Percentiles rank a stretch among this genome's conserved stretches.
Evolutionary conservation across 768 basidiomycete species (phyloP).

Genomic region (Mycena rosella): DNA sequence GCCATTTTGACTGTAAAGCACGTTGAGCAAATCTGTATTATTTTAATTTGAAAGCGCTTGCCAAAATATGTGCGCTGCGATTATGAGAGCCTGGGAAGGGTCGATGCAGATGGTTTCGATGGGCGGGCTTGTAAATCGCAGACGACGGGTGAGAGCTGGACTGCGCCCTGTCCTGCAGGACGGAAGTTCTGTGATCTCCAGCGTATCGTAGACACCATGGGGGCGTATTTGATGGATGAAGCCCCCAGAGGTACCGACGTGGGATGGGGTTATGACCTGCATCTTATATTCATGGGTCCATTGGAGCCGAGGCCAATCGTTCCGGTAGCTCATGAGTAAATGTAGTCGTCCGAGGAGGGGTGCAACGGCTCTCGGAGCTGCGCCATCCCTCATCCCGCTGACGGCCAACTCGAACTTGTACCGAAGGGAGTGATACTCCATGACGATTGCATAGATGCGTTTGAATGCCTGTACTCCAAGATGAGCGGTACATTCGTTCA

Average conservation of each 20-base stretch:
- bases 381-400: conserved; percentile 65
- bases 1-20: conserved; percentile 50
- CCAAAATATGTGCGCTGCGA: conserved; percentile 58
- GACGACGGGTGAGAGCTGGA: conserved; percentile 58
- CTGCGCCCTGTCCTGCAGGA: conserved; percentile 60
- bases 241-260: conserved; percentile 57
- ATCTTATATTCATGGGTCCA: conserved; percentile 64
- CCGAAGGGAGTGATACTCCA: conserved; percentile 61
- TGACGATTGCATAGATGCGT: conserved; percentile 58
- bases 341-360: conserved; percentile 59
- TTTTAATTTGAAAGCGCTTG: conserved; percentile 36
- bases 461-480: conserved; percentile 55
- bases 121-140: conserved; percentile 58
- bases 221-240: conserved; percentile 59
- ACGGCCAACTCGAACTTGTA: conserved; percentile 65
- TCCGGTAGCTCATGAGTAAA: conserved; percentile 59
- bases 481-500: conserved; percentile 13
- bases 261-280: conserved; percentile 52
- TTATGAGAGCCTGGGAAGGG: conserved; percentile 58
- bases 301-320: conserved; percentile 61
- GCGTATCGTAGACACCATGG: conserved; percentile 54
- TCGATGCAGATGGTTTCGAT: conserved; percentile 62
- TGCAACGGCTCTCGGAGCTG: conserved; percentile 52
- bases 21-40: background rate
- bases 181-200: conserved; percentile 63